Evolutionary conservation across 1,284 basidiomycete species (phyloP).

Genomic region (Exobasidium rhododendri): DNA sequence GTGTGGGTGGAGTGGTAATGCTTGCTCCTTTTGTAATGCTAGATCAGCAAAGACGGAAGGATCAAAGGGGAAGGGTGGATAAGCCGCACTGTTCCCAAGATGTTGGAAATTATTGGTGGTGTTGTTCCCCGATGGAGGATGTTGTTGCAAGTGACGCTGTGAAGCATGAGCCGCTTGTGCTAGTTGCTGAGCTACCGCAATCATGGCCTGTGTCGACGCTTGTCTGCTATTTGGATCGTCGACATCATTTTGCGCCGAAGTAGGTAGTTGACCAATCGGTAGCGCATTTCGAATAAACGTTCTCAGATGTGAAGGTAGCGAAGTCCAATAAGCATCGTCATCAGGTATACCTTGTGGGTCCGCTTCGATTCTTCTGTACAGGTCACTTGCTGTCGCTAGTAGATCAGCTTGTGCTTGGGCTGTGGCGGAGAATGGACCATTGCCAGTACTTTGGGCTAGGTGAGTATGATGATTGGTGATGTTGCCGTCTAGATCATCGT

Average conservation of each 20-base stretch:
- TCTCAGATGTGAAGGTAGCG: constrained; percentile 61
- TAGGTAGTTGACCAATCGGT: constrained; percentile 55
- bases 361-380: constrained; percentile 52
- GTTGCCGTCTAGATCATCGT: constrained; percentile 20
- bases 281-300: constrained; percentile 63
- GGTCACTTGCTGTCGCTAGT: constrained; percentile 49
- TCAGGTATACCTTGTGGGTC: constrained; percentile 54
- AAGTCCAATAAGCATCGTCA: constrained; percentile 64
- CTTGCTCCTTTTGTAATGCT: constrained; percentile 39
- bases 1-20: constrained; percentile 40
- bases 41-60: constrained; percentile 50
- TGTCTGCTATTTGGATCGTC: constrained; percentile 43
- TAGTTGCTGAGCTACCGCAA: constrained; percentile 54
- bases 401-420: constrained; percentile 52
- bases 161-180: constrained; percentile 52
- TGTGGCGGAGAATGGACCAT: constrained; percentile 29
- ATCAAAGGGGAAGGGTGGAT: constrained; percentile 46
- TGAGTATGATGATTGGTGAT: constrained; percentile 18
- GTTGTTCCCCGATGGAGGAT: constrained; percentile 36
- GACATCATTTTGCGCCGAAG: constrained; percentile 31
- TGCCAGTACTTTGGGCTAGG: background rate
- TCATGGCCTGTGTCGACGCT: constrained; percentile 52
- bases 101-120: background rate
- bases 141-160: constrained; percentile 44
- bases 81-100: constrained; percentile 8